phyloP scores from a whole-genome alignment of 1,284 basidiomycete genomes.

The Ceratobasidium sp. region DNA sequence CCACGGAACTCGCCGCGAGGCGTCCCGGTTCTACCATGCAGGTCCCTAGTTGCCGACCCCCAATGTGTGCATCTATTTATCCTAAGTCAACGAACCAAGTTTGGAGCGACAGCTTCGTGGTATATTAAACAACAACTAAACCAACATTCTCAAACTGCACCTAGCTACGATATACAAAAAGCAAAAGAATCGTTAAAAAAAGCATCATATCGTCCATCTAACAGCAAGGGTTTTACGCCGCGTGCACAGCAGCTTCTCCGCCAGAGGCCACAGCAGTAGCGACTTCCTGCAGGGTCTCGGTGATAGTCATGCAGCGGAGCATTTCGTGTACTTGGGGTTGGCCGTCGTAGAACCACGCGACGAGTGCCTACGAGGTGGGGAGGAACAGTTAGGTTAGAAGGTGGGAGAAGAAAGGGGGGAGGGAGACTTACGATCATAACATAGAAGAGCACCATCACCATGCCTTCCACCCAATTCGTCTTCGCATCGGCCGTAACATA shows the following conservation, averaged over 20 bases:
- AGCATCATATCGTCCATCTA: no score
- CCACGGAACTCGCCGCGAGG: no score
- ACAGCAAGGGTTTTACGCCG: no score
- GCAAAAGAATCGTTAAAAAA: no score
- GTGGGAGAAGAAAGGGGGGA: background rate
- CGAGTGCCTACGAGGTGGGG: constrained; percentile 45
- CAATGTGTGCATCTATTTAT: no score
- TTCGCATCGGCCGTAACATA: constrained; percentile 48
- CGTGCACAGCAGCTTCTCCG: background rate
- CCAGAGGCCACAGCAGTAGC: background rate
- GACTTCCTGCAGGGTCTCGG: constrained; percentile 26
- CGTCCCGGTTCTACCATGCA: no score
- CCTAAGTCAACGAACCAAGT: no score
- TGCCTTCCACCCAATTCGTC: constrained; percentile 48
- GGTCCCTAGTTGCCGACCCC: no score
- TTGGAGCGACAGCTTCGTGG: no score
- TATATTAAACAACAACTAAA: no score
- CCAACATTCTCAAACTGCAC: no score
- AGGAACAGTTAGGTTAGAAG: background rate
- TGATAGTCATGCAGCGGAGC: constrained; percentile 23
- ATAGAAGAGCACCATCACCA: constrained; percentile 42
- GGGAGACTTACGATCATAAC: constrained; percentile 40
- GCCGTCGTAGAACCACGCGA: constrained; percentile 47
- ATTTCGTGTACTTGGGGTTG: constrained; percentile 37
- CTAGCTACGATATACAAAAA: no score